Percentiles rank a stretch among this genome's conserved stretches.
These are phyloP conservation scores for Lentinula boryana DNA, from an alignment of 768 basidiomycete genomes.

Conservation along the genomic window DNA sequence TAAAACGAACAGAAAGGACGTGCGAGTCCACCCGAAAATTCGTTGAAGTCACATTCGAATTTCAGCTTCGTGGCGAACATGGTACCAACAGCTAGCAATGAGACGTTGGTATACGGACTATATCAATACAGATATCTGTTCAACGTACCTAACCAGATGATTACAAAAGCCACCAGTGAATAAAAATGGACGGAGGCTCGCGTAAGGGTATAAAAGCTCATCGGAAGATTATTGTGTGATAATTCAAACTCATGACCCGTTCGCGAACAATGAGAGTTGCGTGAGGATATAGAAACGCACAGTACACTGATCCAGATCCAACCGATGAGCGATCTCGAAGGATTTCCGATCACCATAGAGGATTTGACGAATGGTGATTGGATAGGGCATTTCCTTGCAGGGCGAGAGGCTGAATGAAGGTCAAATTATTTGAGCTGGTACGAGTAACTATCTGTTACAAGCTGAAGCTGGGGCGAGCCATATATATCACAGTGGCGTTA, in stretches of 20 bases:
- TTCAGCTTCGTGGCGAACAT: background rate
- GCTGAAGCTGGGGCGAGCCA: no score
- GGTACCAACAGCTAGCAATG: conserved; percentile 7
- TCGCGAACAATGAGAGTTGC: background rate
- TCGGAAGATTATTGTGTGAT: conserved; percentile 12
- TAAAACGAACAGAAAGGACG: background rate
- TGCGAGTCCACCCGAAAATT: background rate
- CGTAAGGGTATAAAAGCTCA: conserved; percentile 12
- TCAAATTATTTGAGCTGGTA: no score
- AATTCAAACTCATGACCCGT: conserved; percentile 1
- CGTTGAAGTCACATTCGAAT: background rate
- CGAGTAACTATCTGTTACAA: no score
- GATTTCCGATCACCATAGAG: background rate
- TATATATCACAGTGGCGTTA: no score
- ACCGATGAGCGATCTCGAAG: background rate
- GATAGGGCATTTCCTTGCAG: no score
- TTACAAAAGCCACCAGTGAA: conserved; percentile 2
- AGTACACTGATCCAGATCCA: background rate
- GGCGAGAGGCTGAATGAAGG: no score
- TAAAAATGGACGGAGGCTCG: conserved; percentile 11
- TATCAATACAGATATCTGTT: background rate
- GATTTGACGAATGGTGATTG: background rate
- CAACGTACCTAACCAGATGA: conserved; percentile 4
- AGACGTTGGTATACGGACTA: no score
- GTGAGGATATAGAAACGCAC: background rate